Percentiles rank a stretch among this genome's conserved stretches.
These are phyloP conservation scores for Talaromyces sp. DNA, from an alignment of 2,329 filamentous ascomycete species.

Conservation along the genomic window DNA sequence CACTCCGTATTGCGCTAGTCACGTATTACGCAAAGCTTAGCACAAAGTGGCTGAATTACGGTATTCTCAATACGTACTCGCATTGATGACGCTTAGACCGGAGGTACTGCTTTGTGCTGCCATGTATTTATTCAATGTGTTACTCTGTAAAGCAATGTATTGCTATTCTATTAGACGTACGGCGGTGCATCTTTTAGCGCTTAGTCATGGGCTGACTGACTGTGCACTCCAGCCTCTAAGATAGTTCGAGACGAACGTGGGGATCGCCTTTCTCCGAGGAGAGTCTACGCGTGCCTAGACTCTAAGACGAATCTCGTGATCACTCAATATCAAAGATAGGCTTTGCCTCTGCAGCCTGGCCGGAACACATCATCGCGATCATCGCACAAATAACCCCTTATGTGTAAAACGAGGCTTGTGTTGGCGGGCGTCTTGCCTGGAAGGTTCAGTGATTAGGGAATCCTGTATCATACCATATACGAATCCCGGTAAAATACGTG, in stretches of 20 bases:
- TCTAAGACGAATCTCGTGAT: not conserved
- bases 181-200: not conserved
- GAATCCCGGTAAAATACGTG: not conserved
- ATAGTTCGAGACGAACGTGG: not conserved
- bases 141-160: not conserved
- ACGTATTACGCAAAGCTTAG: conserved; percentile 2
- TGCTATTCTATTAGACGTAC: not conserved
- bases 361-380: not conserved
- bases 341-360: not conserved
- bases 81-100: not conserved
- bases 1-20: not conserved
- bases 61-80: not conserved
- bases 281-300: not conserved
- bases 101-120: too few species aligned
- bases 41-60: not conserved
- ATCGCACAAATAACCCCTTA: too few species aligned
- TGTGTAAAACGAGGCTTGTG: too few species aligned
- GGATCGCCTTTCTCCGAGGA: not conserved
- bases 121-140: too few species aligned
- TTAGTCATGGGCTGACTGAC: not conserved
- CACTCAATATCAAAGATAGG: not conserved
- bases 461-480: too few species aligned
- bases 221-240: not conserved
- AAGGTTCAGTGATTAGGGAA: too few species aligned
- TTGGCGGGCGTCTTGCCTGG: too few species aligned